These are phyloP conservation scores for Emergomyces pasteurianus DNA, from an alignment of 2,329 filamentous ascomycete genomes.

Conservation along the genomic window DNA sequence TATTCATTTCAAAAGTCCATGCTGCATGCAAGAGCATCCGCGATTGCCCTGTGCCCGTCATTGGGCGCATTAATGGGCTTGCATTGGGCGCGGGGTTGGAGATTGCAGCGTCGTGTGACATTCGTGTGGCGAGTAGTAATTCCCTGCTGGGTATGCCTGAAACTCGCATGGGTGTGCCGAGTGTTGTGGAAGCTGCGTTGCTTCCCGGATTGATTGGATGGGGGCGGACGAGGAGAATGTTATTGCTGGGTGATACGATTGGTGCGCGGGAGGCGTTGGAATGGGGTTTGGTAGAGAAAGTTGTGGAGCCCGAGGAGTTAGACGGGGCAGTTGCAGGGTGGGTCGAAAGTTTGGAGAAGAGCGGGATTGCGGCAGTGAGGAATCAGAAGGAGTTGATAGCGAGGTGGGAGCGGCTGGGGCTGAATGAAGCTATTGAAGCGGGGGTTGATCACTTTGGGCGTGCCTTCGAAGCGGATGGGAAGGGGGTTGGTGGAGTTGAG, in stretches of 20 bases:
- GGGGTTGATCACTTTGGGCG: conserved; percentile 19
- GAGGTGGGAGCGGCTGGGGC: conserved; percentile 17
- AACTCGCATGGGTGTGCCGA: conserved; percentile 27
- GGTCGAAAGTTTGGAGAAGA: conserved; percentile 17
- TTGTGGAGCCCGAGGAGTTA: conserved; percentile 19
- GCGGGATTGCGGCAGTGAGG: conserved; percentile 21
- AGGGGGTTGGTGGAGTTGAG: background rate
- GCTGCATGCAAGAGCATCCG: conserved; percentile 23
- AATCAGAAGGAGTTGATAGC: conserved; percentile 23
- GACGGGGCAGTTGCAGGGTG: conserved; percentile 23
- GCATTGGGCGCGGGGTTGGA: conserved; percentile 28
- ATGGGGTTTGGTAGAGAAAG: conserved; percentile 27
- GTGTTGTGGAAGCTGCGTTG: conserved; percentile 28
- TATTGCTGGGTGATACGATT: conserved; percentile 27
- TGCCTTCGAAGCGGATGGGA: conserved; percentile 9
- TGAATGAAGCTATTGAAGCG: conserved; percentile 15
- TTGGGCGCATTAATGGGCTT: conserved; percentile 27
- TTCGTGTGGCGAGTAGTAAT: conserved; percentile 22
- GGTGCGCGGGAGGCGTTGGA: conserved; percentile 18
- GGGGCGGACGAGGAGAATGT: conserved; percentile 24
- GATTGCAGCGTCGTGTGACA: conserved; percentile 25
- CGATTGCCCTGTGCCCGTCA: conserved; percentile 26
- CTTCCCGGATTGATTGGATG: conserved; percentile 27
- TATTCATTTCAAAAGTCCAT: conserved; percentile 26
- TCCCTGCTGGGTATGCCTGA: conserved; percentile 31